Conservation (phyloP, 192 early-diverging fungal genomes). For the Pilobolus umbonatus region DNA sequence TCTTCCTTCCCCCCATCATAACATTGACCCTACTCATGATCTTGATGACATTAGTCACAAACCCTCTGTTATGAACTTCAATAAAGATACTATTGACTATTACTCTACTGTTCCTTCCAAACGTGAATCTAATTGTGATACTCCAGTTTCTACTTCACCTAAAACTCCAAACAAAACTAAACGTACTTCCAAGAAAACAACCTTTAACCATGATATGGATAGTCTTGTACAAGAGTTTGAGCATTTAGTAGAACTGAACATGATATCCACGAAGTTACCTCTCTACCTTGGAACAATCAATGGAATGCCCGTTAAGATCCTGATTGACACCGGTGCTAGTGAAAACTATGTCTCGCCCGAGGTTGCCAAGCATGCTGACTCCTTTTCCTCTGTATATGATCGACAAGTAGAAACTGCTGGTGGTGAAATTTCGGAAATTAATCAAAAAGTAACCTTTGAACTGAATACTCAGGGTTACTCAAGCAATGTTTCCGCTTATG, state of each 20-base stretch:
- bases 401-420: background rate
- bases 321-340: slow-evolving; percentile 4
- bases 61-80: no score
- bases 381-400: background rate
- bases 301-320: background rate
- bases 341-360: slow-evolving; percentile 5
- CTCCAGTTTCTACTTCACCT: no score
- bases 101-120: background rate
- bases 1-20: no score
- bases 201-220: background rate
- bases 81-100: no score
- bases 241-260: background rate
- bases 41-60: no score
- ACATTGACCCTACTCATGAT: no score
- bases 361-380: background rate
- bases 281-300: background rate
- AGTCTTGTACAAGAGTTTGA: background rate
- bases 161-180: no score
- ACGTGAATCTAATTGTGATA: no score
- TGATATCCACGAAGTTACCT: background rate
- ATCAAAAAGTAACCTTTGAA: background rate
- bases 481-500: background rate
- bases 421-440: background rate
- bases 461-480: background rate
- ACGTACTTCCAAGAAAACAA: background rate